These are phyloP conservation scores for Sordaria brevicollis DNA, from an alignment of 495 filamentous ascomycete genomes.

Conservation along the genomic window DNA sequence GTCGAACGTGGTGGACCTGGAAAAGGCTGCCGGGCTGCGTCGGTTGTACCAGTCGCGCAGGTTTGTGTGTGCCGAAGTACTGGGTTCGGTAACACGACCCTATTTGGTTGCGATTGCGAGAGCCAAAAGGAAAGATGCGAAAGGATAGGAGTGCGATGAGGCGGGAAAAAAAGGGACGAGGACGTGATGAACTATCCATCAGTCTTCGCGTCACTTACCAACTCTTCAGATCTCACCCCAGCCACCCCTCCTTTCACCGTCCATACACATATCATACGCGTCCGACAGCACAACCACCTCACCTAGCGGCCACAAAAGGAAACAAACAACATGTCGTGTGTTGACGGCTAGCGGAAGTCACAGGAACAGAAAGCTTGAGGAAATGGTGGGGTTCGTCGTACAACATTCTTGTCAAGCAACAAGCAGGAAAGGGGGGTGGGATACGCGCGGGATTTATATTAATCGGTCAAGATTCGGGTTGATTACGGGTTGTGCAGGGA, in stretches of 20 bases:
- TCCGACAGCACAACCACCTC: not conserved
- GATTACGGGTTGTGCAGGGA: not conserved
- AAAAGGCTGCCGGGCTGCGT: not conserved
- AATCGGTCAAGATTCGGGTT: not conserved
- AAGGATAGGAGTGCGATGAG: not conserved
- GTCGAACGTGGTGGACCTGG: not conserved
- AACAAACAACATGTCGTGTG: not conserved
- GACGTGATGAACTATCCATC: not conserved
- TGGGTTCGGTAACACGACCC: not conserved
- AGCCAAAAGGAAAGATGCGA: not conserved
- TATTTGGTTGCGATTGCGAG: not conserved
- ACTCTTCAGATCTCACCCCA: not conserved
- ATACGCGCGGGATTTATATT: not conserved
- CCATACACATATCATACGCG: not conserved
- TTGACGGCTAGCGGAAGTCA: not conserved
- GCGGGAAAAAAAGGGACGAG: not conserved
- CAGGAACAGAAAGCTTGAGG: not conserved
- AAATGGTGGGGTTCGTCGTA: not conserved
- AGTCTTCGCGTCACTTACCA: not conserved
- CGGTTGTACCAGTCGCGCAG: not conserved
- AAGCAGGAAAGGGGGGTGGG: not conserved
- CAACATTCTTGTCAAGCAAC: not conserved
- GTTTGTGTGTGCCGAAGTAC: not conserved
- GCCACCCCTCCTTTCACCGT: not conserved
- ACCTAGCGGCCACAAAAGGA: not conserved